Evolutionary conservation across 2,329 filamentous ascomycete species (phyloP).

Genomic region (Onygenales sp.): DNA sequence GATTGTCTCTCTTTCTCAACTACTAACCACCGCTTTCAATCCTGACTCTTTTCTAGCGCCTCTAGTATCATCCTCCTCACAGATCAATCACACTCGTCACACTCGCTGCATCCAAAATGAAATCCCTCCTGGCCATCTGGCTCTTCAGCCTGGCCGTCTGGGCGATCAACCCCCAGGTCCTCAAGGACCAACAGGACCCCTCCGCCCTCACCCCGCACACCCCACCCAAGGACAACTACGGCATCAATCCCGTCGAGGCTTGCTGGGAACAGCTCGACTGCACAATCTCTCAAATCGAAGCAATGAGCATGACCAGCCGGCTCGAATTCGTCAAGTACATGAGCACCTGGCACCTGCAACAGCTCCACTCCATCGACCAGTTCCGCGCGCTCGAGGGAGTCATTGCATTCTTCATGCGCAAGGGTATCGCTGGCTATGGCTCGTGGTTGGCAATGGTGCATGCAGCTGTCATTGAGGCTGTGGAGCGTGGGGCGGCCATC

Average conservation of each 20-base stretch:
- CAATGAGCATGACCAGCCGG: slow-evolving; percentile 13
- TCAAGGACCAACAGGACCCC: background rate
- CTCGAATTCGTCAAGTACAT: slow-evolving; percentile 16
- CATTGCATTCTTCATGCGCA: slow-evolving; percentile 16
- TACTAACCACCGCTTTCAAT: background rate
- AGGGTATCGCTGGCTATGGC: slow-evolving; percentile 11
- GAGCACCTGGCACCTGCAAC: slow-evolving; percentile 9
- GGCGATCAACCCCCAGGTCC: background rate
- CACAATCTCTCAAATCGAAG: slow-evolving; percentile 14
- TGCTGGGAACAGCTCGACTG: slow-evolving; percentile 15
- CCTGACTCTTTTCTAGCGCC: background rate
- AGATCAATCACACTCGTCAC: background rate
- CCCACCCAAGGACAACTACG: background rate
- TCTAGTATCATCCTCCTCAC: background rate
- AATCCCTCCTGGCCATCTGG: slow-evolving; percentile 2
- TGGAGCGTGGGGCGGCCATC: slow-evolving; percentile 12
- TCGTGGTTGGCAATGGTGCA: slow-evolving; percentile 16
- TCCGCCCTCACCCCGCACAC: background rate
- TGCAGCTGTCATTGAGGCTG: slow-evolving; percentile 12
- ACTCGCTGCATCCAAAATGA: slow-evolving; percentile 4
- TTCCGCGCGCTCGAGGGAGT: slow-evolving; percentile 15
- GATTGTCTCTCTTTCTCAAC: background rate
- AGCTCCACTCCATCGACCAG: slow-evolving; percentile 12
- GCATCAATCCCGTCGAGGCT: slow-evolving; percentile 2
- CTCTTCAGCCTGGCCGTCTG: slow-evolving; percentile 6